Percentiles rank a stretch among this genome's conserved stretches.
phyloP scores from a whole-genome alignment of 2,329 filamentous ascomycete species.

The Hypoxylon rubiginosum region DNA sequence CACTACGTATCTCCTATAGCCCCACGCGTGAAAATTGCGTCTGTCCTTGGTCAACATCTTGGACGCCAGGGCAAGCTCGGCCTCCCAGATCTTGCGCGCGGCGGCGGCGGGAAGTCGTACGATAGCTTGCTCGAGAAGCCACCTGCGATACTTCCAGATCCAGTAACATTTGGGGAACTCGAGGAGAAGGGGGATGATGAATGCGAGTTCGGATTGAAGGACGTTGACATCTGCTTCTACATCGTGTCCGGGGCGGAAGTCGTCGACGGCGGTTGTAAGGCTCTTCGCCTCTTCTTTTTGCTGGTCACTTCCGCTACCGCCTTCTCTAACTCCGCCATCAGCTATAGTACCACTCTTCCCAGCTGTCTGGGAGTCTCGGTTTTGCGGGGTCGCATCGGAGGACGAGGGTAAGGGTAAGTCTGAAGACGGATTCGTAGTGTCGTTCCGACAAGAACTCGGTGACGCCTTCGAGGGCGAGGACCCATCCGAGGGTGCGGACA shows the following conservation, averaged over 20 bases:
- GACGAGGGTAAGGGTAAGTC: conserved; percentile 69
- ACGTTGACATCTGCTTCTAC: conserved; percentile 58
- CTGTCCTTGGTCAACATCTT: conserved; percentile 91
- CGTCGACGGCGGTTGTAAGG: neutral
- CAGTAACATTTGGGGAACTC: conserved; percentile 98
- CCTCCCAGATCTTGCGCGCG: conserved; percentile 80
- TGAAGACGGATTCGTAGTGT: conserved; percentile 72
- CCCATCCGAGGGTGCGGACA: conserved; percentile 61
- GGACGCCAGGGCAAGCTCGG: conserved; percentile 83
- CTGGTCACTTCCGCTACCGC: neutral
- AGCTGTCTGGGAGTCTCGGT: conserved; percentile 64
- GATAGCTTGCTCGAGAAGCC: conserved; percentile 82
- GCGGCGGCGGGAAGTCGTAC: conserved; percentile 67
- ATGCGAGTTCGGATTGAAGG: conserved; percentile 80
- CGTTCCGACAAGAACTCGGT: conserved; percentile 66
- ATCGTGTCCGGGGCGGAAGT: neutral
- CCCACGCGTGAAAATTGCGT: conserved; percentile 97
- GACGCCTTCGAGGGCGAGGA: conserved; percentile 68
- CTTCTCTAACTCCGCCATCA: conserved; percentile 52
- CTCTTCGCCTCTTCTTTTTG: conserved; percentile 46
- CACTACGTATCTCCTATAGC: conserved; percentile 86
- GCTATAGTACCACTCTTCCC: conserved; percentile 66
- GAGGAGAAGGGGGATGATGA: conserved; percentile 86
- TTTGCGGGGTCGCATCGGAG: conserved; percentile 65
- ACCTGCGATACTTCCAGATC: conserved; percentile 97